A percentile compares a stretch with the other conserved stretches of the same genome.
Conservation (phyloP, 495 filamentous ascomycete species). For the Aspergillus asperescens region DNA sequence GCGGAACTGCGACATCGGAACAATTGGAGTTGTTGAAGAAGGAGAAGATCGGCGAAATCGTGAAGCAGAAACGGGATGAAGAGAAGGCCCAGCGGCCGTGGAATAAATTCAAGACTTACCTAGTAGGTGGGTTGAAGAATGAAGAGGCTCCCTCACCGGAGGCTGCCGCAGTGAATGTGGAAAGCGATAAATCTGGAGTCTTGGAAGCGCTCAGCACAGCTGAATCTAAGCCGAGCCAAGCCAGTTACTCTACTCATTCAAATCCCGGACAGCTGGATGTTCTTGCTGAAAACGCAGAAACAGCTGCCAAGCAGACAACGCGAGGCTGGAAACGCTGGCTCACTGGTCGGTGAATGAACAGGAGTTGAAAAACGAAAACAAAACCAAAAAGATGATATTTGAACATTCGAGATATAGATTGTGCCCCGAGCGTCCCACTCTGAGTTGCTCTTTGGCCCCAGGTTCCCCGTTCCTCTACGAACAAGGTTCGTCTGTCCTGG, state of each 20-base stretch:
- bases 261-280: conserved; percentile 37
- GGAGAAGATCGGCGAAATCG: conserved; percentile 50
- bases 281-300: conserved; percentile 40
- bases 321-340: conserved; percentile 44
- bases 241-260: conserved; percentile 17
- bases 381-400: conserved; percentile 3
- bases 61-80: conserved; percentile 41
- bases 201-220: conserved; percentile 40
- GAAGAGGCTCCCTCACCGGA: conserved; percentile 35
- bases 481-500: conserved; percentile 12
- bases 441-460: conserved; percentile 1
- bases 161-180: not conserved
- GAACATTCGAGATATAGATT: conserved; percentile 7
- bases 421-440: conserved; percentile 1
- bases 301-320: conserved; percentile 33
- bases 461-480: conserved; percentile 6
- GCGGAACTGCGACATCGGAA: conserved; percentile 54
- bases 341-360: conserved; percentile 31
- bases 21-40: conserved; percentile 50
- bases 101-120: conserved; percentile 40
- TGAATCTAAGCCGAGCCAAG: conserved; percentile 18
- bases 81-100: conserved; percentile 41
- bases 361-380: not conserved
- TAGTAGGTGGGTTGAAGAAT: conserved; percentile 45
- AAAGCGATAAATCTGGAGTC: conserved; percentile 25